phyloP scores from a whole-genome alignment of 495 filamentous ascomycete genomes.

The Aspergillus leporis region DNA sequence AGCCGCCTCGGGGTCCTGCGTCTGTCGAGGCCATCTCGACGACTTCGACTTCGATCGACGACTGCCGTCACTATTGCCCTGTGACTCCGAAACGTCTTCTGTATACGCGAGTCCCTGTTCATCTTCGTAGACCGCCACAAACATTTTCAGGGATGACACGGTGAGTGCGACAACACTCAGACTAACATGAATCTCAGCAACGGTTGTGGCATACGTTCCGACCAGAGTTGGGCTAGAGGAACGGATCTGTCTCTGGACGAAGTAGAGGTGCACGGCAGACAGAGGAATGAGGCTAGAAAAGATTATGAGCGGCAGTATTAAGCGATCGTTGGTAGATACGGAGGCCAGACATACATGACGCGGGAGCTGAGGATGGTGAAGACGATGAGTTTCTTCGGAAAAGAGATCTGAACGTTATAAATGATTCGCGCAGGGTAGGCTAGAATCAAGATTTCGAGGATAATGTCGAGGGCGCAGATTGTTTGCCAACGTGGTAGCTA shows the following conservation, averaged over 20 bases:
- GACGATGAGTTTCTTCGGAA: conserved; percentile 20
- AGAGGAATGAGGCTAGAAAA: conserved; percentile 28
- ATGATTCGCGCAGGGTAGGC: conserved; percentile 21
- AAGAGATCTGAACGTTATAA: conserved; percentile 20
- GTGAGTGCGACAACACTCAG: conserved; percentile 27
- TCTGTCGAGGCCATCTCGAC: not conserved
- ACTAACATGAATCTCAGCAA: conserved; percentile 28
- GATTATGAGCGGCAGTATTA: not conserved
- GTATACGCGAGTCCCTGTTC: conserved; percentile 34
- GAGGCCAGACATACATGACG: conserved; percentile 20
- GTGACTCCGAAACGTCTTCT: conserved; percentile 1
- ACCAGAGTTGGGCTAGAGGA: conserved; percentile 22
- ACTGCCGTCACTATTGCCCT: not conserved
- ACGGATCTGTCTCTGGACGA: conserved; percentile 19
- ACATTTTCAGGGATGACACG: conserved; percentile 36
- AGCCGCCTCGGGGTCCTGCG: not conserved
- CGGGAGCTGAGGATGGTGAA: conserved; percentile 25
- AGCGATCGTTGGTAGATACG: not conserved
- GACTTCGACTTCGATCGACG: not conserved
- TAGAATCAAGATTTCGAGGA: conserved; percentile 23
- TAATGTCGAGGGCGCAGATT: conserved; percentile 26
- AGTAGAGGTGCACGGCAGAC: conserved; percentile 25
- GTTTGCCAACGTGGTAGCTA: conserved; percentile 30
- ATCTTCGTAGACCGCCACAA: conserved; percentile 40
- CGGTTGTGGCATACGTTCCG: conserved; percentile 25